Percentiles rank a stretch among this genome's conserved stretches.
phyloP scores from a whole-genome alignment of 345 rosid genomes.

The Draba incana region DNA sequence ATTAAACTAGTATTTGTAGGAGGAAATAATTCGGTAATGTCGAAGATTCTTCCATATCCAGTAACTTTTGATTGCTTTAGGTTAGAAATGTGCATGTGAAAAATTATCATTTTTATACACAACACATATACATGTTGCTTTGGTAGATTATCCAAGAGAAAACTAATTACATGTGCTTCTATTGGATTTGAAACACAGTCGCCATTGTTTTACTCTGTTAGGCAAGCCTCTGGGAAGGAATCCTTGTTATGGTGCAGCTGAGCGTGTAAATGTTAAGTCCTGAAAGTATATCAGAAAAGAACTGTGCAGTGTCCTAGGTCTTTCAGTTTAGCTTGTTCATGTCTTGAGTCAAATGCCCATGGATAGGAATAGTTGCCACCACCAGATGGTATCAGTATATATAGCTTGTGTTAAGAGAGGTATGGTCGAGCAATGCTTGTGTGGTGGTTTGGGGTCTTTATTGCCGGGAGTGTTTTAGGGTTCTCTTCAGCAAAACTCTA shows the following conservation, averaged over 20 bases:
- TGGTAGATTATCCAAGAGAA: conserved; percentile 13
- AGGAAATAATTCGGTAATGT: not conserved
- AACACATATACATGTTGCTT: conserved; percentile 2
- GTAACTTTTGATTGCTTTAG: conserved; percentile 1
- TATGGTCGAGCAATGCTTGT: not conserved
- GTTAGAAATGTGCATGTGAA: conserved; percentile 2
- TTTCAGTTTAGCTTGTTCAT: not conserved
- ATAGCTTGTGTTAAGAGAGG: not conserved
- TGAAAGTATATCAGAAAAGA: conserved; percentile 13
- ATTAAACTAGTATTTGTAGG: not conserved
- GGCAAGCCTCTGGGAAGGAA: not conserved
- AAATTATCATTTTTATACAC: not conserved
- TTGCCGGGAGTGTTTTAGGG: not conserved
- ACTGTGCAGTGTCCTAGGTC: conserved; percentile 3
- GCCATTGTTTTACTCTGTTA: not conserved
- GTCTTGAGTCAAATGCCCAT: conserved; percentile 7
- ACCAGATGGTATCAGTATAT: not conserved
- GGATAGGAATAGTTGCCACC: not conserved
- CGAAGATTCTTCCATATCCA: not conserved
- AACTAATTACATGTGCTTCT: not conserved
- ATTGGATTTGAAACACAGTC: conserved; percentile 8
- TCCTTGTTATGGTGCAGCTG: not conserved
- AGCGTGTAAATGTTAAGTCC: conserved; percentile 3
- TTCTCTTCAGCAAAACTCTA: not conserved
- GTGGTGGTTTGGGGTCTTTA: conserved; percentile 1